Evolutionary conservation across 2,329 filamentous ascomycete genomes (phyloP), one percentile per base, ranked within the genome.

Genomic region (Kalaharituber pfeilii): DNA sequence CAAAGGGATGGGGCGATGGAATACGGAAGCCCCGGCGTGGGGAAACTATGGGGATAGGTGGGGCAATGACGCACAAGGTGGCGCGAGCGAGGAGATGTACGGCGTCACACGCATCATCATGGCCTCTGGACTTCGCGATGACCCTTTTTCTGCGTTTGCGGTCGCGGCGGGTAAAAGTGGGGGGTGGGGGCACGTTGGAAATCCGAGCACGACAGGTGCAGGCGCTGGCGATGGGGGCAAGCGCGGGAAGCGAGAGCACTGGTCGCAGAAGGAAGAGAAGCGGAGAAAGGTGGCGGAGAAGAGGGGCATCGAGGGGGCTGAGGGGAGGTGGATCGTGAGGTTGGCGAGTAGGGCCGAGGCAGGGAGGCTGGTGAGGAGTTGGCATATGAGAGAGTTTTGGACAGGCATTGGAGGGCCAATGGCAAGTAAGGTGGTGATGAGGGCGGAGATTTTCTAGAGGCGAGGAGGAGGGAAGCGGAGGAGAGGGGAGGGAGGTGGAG

Each of bases 321-420:
- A 47, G 15, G 42, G 42, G 42, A 47, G 22, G 42, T 47, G 42
- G 42, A 4, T 47, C 25, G 42, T 47, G 15, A 47, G 42, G 42
- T 25, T 47, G 5, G 42, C 15, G 6, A 47, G 42, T 47, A 20
- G 42, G 22, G 42, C n/a, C 5, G 42, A 47, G 42, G 42, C 42
- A 2, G n/a, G 42, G 42, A 20, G 42, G 5, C 11, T 47, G 42
- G 42, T 47, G 15, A 47, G 42, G 42, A 22, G 15, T 5, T 47
- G 42, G 42, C 42, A 47, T 47, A 47, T 47, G 42, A 47, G 42
- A 22, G 42, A 47, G 42, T 47, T 47, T 47, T 47, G 42, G 42
- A 47, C 42, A 22, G 42, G 42, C 3, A 47, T 20, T 20, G 42
- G 42, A 13, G 42, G 42, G 3, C n/a, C 13, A 22, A 47, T 15